These are phyloP conservation scores for Blastobotrys chiropterorum DNA, from an alignment of 805 yeast genomes.

Conservation along the genomic window DNA sequence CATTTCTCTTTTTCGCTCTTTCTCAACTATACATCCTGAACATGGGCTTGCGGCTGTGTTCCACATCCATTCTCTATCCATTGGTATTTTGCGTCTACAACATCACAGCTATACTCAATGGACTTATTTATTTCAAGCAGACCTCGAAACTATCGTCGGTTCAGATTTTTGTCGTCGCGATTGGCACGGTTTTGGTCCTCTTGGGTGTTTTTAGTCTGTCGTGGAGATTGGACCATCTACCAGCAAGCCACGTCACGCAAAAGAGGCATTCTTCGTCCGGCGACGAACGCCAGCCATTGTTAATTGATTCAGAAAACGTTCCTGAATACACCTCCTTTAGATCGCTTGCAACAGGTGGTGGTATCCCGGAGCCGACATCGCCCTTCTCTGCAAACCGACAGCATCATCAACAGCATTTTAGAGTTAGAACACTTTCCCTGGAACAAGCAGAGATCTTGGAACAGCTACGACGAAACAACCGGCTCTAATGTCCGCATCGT, in stretches of 20 bases:
- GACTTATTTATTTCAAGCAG: conserved; percentile 53
- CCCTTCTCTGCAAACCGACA: conserved; percentile 15
- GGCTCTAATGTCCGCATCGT: neutral
- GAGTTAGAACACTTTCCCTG: conserved; percentile 39
- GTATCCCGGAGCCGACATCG: conserved; percentile 19
- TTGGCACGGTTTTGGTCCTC: conserved; percentile 40
- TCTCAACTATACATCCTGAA: conserved; percentile 69
- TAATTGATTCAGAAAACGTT: neutral
- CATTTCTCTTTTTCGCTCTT: conserved; percentile 58
- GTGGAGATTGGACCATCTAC: conserved; percentile 34
- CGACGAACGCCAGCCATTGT: conserved; percentile 4
- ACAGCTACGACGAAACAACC: conserved; percentile 33
- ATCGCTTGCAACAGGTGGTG: conserved; percentile 18
- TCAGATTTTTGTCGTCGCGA: conserved; percentile 40
- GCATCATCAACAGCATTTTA: too few species aligned
- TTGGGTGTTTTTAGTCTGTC: conserved; percentile 64
- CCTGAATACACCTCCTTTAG: conserved; percentile 27
- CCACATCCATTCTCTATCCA: conserved; percentile 78
- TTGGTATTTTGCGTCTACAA: conserved; percentile 80
- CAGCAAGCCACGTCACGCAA: neutral
- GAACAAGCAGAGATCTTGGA: conserved; percentile 48
- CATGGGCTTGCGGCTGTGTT: conserved; percentile 59
- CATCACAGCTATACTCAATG: conserved; percentile 59
- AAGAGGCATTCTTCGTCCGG: too few species aligned
- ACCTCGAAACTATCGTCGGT: conserved; percentile 33